Percentiles rank a stretch among this genome's conserved stretches.
These are phyloP conservation scores for Schrenkiella parvula DNA, from an alignment of 345 rosid species.

Conservation along the genomic window DNA sequence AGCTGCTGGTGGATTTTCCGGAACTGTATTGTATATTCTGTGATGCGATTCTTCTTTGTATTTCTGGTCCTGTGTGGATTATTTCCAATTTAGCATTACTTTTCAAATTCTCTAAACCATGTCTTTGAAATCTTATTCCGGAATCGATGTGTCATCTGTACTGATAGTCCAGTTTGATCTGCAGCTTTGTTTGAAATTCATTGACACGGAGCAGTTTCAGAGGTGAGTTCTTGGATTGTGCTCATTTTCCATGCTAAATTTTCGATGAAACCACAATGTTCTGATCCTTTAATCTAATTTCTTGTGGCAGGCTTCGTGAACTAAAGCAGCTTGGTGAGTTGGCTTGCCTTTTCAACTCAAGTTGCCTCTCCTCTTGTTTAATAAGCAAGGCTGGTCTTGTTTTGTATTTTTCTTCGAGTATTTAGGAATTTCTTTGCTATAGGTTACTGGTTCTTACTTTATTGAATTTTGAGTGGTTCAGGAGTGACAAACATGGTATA, in stretches of 20 bases:
- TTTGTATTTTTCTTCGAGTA: not conserved
- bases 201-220: conserved; percentile 92
- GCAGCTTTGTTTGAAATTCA: conserved; percentile 77
- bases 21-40: not conserved
- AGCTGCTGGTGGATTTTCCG: not conserved
- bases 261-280: not conserved
- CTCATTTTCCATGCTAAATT: not conserved
- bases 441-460: not conserved
- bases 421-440: not conserved
- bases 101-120: not conserved
- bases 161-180: conserved; percentile 12
- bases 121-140: not conserved
- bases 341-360: not conserved
- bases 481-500: conserved; percentile 76
- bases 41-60: not conserved
- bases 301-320: conserved; percentile 73
- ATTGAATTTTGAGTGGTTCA: conserved; percentile 30
- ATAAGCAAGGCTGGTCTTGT: not conserved
- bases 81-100: not conserved
- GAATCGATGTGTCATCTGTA: not conserved
- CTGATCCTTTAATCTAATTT: not conserved
- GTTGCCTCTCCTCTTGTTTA: not conserved
- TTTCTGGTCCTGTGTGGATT: not conserved
- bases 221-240: conserved; percentile 42
- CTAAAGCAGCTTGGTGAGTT: conserved; percentile 89